A percentile compares a stretch with the other conserved stretches of the same genome.
Conservation (phyloP, 2,329 filamentous ascomycete genomes). For the Cryphonectria carpinicola region DNA sequence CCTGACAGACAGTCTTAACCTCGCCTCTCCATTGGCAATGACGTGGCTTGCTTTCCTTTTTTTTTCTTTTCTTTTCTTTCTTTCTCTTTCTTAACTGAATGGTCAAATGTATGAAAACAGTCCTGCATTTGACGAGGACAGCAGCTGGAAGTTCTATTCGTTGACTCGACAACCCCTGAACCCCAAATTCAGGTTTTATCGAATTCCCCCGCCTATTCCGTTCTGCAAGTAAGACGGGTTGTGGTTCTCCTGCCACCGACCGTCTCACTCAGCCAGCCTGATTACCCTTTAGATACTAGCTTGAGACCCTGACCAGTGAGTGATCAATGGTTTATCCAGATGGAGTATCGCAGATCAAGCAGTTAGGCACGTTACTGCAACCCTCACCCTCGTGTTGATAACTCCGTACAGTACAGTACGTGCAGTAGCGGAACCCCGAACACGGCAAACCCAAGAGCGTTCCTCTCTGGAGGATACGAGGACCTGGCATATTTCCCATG, state of each 20-base stretch:
- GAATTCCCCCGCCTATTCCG: neutral
- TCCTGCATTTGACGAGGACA: neutral
- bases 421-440: neutral
- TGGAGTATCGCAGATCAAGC: neutral
- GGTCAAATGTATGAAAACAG: neutral
- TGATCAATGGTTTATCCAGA: neutral
- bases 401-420: neutral
- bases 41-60: neutral
- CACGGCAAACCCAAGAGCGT: neutral
- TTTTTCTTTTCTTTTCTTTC: neutral
- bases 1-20: neutral
- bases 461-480: neutral
- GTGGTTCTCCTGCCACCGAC: neutral
- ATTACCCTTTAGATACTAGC: neutral
- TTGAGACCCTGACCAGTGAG: neutral
- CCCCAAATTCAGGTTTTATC: neutral
- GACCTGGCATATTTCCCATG: neutral
- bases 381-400: slow-evolving; percentile 2
- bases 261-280: neutral
- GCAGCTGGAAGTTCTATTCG: neutral
- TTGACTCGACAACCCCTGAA: neutral
- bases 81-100: neutral
- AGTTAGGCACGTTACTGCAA: neutral
- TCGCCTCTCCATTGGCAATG: neutral
- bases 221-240: slow-evolving; percentile 2